Percentiles rank a stretch among this genome's conserved stretches.
These are phyloP conservation scores for Sindora glabra DNA, from an alignment of 306 rosid genomes.

Conservation along the genomic window DNA sequence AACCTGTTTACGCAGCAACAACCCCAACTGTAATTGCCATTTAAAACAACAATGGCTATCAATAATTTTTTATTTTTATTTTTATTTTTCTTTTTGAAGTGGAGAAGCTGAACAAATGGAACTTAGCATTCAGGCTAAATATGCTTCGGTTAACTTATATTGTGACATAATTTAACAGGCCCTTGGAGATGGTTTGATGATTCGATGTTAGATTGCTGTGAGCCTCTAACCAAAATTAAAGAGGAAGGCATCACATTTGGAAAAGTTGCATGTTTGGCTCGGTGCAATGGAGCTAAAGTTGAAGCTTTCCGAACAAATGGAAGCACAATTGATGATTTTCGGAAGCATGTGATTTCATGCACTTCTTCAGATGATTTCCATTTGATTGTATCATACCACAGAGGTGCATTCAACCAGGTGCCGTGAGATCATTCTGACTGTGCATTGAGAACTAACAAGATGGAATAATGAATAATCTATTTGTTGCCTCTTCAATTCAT, in stretches of 20 bases:
- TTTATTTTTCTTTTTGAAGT: too few species aligned
- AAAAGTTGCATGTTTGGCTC: conserved; percentile 85
- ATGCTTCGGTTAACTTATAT: too few species aligned
- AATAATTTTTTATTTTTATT: too few species aligned
- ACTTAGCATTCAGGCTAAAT: too few species aligned
- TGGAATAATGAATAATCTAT: too few species aligned
- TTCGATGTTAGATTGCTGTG: conserved; percentile 90
- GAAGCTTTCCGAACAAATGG: conserved; percentile 50
- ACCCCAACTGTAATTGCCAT: too few species aligned
- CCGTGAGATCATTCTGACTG: conserved; percentile 3
- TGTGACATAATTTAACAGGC: conserved; percentile 33
- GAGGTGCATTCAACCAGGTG: conserved; percentile 72
- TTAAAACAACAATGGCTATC: too few species aligned
- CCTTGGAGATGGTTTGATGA: conserved; percentile 99
- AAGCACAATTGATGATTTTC: conserved; percentile 51
- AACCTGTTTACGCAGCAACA: too few species aligned
- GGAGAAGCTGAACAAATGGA: too few species aligned
- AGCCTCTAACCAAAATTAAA: conserved; percentile 60
- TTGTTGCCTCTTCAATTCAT: neutral
- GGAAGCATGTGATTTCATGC: conserved; percentile 37
- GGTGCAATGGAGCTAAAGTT: conserved; percentile 81
- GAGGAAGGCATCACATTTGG: conserved; percentile 80
- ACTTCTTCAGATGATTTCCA: conserved; percentile 58
- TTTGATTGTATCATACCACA: conserved; percentile 60
- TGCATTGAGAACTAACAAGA: neutral